phyloP scores from a whole-genome alignment of 2,329 filamentous ascomycete species.

The Whalleya microplaca region DNA sequence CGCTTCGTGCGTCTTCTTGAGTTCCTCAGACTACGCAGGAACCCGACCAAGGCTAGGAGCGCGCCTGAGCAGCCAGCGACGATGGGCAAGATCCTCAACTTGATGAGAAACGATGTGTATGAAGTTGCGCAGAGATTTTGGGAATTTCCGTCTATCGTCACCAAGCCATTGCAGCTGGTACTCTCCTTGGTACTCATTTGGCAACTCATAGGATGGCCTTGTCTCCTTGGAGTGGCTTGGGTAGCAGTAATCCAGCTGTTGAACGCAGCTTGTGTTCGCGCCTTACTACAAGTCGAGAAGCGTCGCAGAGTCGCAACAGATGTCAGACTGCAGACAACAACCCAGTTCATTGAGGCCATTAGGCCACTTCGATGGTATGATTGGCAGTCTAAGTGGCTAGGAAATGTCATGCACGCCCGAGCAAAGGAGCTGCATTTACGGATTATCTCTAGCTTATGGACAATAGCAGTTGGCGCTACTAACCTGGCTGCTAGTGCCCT shows the following conservation, averaged over 20 bases:
- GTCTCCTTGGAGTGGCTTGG: conserved; percentile 72
- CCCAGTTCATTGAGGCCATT: conserved; percentile 86
- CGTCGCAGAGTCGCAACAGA: conserved; percentile 76
- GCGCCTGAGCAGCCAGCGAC: conserved; percentile 65
- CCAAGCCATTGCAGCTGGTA: conserved; percentile 75
- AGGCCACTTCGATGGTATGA: conserved; percentile 81
- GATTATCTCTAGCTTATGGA: conserved; percentile 66
- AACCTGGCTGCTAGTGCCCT: conserved; percentile 73
- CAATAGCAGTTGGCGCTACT: conserved; percentile 65
- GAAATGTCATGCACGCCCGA: conserved; percentile 68
- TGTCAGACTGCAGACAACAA: conserved; percentile 75
- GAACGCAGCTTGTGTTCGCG: conserved; percentile 69
- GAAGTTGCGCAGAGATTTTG: conserved; percentile 84
- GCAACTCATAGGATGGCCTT: conserved; percentile 79
- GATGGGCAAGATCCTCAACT: conserved; percentile 87
- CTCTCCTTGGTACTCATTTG: conserved; percentile 76
- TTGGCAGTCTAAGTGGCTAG: conserved; percentile 78
- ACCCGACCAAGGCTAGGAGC: conserved; percentile 29
- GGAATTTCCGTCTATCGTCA: conserved; percentile 79
- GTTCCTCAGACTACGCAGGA: conserved; percentile 31
- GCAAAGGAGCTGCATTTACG: conserved; percentile 68
- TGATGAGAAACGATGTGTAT: conserved; percentile 82
- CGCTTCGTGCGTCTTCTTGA: conserved; percentile 33
- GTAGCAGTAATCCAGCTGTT: conserved; percentile 69
- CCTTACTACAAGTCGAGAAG: conserved; percentile 70